Evolutionary conservation across 495 filamentous ascomycete species (phyloP), one percentile per base, ranked within the genome.

Genomic region (Evansstolkia leycettana): DNA sequence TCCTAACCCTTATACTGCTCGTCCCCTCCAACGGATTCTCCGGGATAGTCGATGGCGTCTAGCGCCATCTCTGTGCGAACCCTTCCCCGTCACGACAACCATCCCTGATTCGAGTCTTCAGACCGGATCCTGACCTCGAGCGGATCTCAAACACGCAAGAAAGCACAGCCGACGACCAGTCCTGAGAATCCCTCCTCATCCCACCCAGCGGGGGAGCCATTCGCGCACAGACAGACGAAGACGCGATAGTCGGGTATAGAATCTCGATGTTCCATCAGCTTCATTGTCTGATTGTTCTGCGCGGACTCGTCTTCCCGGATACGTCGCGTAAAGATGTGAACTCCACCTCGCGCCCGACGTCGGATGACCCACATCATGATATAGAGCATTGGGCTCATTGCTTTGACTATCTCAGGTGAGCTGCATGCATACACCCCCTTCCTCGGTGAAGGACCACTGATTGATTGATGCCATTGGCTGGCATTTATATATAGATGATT

Each of bases 181-280:
- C 28, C 30, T 40, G 42, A 34, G 38, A 40, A 35, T 7, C 25
- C 7, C 25, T 45, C 15, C 24, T 45, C 20, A 18, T 37, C 24
- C 31, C 42, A 9, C 30, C 29, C n/a, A 34, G 30, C 23, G 40
- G 36, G 3, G 33, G 35, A 23, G 27, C 19, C 1, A 33, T 43
- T 7, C 30, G 11, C 8, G 28, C 16, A 30, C 25, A 7, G 19
- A 28, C 19, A 16, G 17, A 2, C 16, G 2, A 23, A 31, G 3
- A n/a, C 13, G 23, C 9, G 15, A 5, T 23, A 0, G 27, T 35
- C 17, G 32, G 36, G 10, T 35, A 33, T 18, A 39, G 39, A 9
- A 60, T 72, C 46, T 58, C 60, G 17, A 64, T 68, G 9, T 67
- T 69, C 42, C 65, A 72, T 47, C 66, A 70, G 39, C 56, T 72